Conservation (phyloP, 148 eudicot genomes). For the Agrostemma githago region DNA sequence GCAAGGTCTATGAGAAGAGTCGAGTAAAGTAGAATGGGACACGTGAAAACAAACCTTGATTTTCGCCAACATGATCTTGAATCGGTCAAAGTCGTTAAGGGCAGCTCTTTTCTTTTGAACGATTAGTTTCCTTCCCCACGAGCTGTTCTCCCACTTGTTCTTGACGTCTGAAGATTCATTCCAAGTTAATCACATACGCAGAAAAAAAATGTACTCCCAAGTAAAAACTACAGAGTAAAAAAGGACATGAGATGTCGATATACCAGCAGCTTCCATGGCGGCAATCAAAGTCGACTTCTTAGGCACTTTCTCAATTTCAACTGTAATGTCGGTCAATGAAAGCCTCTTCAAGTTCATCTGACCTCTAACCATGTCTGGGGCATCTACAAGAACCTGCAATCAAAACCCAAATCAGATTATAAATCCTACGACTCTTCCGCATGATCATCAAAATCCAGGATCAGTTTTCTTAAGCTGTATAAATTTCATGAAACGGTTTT, state of each 20-base stretch:
- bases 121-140: conserved; percentile 69
- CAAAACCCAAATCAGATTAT: not conserved
- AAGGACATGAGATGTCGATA: not conserved
- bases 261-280: conserved; percentile 87
- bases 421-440: not conserved
- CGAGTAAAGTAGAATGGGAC: too few relatives aligned
- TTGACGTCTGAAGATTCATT: conserved; percentile 41
- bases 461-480: not conserved
- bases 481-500: not conserved
- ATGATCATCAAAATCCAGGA: not conserved
- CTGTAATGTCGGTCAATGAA: conserved; percentile 49
- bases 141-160: conserved; percentile 75
- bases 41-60: conserved; percentile 41
- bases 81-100: conserved; percentile 60
- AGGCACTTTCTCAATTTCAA: conserved; percentile 65
- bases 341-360: conserved; percentile 71
- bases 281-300: conserved; percentile 66
- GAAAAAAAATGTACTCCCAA: not conserved
- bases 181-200: not conserved
- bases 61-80: conserved; percentile 73
- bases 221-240: not conserved
- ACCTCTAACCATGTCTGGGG: conserved; percentile 64
- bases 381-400: conserved; percentile 59
- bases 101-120: conserved; percentile 63
- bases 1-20: too few relatives aligned